phyloP scores from a whole-genome alignment of 495 filamentous ascomycete species.

The Hyphodiscus hymeniophilus region DNA sequence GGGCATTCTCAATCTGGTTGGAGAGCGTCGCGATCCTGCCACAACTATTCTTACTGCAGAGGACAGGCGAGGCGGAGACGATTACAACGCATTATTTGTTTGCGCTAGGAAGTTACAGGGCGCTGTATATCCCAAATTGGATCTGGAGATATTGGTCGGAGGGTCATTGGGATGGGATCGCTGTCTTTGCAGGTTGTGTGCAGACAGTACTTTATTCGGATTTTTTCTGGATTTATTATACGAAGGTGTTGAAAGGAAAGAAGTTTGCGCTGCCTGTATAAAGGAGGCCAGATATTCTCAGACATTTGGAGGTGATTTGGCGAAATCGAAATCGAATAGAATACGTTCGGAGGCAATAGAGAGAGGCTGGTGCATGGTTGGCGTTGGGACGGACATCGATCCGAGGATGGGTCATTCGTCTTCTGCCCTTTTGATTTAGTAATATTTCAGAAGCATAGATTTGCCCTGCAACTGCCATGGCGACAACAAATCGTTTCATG shows the following conservation, averaged over 20 bases:
- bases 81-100: constrained; percentile 98
- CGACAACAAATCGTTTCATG: too few relatives aligned
- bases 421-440: constrained; percentile 9
- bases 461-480: constrained; percentile 2
- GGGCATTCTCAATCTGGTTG: constrained; percentile 97
- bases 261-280: constrained; percentile 83
- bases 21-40: constrained; percentile 94
- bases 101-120: constrained; percentile 83
- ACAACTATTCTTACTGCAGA: constrained; percentile 95
- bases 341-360: not conserved
- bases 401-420: constrained; percentile 7
- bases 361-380: constrained; percentile 16
- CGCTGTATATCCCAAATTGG: constrained; percentile 98
- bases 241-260: constrained; percentile 82
- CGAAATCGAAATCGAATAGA: not conserved
- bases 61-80: constrained; percentile 94
- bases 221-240: constrained; percentile 99
- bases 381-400: constrained; percentile 21
- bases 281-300: not conserved
- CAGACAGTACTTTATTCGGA: constrained; percentile 96
- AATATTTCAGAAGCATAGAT: constrained; percentile 20
- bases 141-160: constrained; percentile 79
- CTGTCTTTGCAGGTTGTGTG: constrained; percentile 76
- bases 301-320: not conserved
- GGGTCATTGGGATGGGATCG: constrained; percentile 68